A percentile compares a stretch with the other conserved stretches of the same genome.
Conservation (phyloP, 306 rosid genomes). For the Cucumis hystrix region DNA sequence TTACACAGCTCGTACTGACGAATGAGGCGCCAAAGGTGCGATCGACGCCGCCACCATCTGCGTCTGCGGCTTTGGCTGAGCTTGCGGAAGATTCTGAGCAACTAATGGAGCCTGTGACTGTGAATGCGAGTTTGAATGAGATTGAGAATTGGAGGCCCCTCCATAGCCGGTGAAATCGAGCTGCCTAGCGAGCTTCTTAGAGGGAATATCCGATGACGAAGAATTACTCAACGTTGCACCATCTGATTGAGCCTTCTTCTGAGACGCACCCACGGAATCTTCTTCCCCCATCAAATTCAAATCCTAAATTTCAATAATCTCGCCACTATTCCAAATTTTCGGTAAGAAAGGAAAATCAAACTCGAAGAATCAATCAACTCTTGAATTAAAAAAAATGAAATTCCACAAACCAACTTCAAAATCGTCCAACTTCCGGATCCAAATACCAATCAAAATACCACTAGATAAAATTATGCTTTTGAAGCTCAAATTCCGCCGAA, state of each 20-base stretch:
- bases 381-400: not conserved
- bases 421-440: slow-evolving; percentile 36
- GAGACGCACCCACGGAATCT: slow-evolving; percentile 45
- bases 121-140: slow-evolving; percentile 19
- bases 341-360: not conserved
- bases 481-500: slow-evolving; percentile 32
- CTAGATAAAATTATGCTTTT: slow-evolving; percentile 7
- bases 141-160: slow-evolving; percentile 29
- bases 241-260: slow-evolving; percentile 37
- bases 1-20: slow-evolving; percentile 61
- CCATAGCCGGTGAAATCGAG: slow-evolving; percentile 72
- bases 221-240: slow-evolving; percentile 11
- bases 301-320: slow-evolving; percentile 15
- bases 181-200: slow-evolving; percentile 89
- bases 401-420: slow-evolving; percentile 23
- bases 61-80: slow-evolving; percentile 8
- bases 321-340: slow-evolving; percentile 13
- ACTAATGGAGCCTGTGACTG: slow-evolving; percentile 8
- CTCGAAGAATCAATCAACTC: slow-evolving; percentile 16
- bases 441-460: slow-evolving; percentile 15
- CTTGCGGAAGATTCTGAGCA: slow-evolving; percentile 11
- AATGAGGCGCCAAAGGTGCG: slow-evolving; percentile 31
- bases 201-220: slow-evolving; percentile 45
- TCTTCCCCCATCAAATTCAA: slow-evolving; percentile 69
- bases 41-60: slow-evolving; percentile 20